These are phyloP conservation scores for Ordospora pajunii DNA, from an alignment of 371 early-diverging fungal species.

Conservation along the genomic window DNA sequence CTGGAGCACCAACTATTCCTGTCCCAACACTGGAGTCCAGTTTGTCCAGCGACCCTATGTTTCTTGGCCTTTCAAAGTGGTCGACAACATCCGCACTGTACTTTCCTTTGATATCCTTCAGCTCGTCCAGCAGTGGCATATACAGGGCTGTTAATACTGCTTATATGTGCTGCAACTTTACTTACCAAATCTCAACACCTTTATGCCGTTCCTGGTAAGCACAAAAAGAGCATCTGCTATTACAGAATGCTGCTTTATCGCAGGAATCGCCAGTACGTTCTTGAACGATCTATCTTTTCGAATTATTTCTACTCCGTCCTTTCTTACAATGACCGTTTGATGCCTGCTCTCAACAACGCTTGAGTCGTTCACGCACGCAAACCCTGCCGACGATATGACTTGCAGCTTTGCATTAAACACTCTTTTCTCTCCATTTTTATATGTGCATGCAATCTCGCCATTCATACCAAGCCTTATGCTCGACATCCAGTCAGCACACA, in stretches of 20 bases:
- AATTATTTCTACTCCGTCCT: background rate
- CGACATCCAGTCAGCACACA: background rate
- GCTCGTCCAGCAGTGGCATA: constrained; percentile 18
- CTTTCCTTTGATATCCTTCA: constrained; percentile 37
- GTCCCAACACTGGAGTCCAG: constrained; percentile 77
- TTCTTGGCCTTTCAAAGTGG: constrained; percentile 84
- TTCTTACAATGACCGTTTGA: background rate
- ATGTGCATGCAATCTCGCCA: background rate
- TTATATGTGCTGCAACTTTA: background rate
- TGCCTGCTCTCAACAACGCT: background rate
- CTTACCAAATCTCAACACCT: background rate
- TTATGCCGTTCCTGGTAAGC: background rate
- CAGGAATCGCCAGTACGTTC: background rate
- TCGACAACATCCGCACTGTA: constrained; percentile 68
- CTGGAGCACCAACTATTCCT: constrained; percentile 93
- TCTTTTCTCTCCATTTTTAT: background rate
- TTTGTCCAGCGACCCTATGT: constrained; percentile 84
- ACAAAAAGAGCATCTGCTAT: background rate
- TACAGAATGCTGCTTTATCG: background rate
- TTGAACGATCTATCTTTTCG: background rate
- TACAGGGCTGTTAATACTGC: background rate
- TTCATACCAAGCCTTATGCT: background rate
- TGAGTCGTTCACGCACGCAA: background rate
- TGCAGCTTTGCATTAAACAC: background rate
- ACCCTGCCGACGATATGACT: background rate